Percentiles rank a stretch among this genome's conserved stretches.
Evolutionary conservation across 2,329 filamentous ascomycete species (phyloP).

Genomic region (Aulographum hederae): DNA sequence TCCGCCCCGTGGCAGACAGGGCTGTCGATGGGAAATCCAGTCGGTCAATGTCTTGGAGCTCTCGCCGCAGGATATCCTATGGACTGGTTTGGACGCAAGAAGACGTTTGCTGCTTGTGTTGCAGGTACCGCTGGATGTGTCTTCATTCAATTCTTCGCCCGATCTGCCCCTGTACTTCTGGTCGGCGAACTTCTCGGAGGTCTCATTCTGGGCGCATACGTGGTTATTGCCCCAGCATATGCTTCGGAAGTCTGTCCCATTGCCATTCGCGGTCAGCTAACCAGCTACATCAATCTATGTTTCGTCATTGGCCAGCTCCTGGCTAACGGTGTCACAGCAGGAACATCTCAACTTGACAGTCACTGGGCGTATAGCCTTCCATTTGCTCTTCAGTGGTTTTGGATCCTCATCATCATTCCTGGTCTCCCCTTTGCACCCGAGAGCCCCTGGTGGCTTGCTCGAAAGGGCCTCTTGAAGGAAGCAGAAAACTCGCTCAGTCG

Average conservation of each 20-base stretch:
- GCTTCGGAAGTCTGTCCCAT: constrained; percentile 49
- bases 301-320: constrained; percentile 62
- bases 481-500: constrained; percentile 49
- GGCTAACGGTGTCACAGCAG: constrained; percentile 53
- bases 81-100: constrained; percentile 27
- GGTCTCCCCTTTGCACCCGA: constrained; percentile 52
- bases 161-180: constrained; percentile 23
- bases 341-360: constrained; percentile 45
- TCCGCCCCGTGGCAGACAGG: constrained; percentile 21
- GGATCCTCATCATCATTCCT: constrained; percentile 48
- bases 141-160: constrained; percentile 30
- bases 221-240: constrained; percentile 30
- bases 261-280: constrained; percentile 37
- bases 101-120: constrained; percentile 26
- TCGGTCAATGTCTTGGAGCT: constrained; percentile 15
- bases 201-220: constrained; percentile 29
- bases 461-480: constrained; percentile 42
- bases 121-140: constrained; percentile 23
- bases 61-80: constrained; percentile 27
- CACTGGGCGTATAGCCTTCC: constrained; percentile 49
- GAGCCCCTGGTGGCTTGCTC: constrained; percentile 61
- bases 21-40: constrained; percentile 2
- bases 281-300: constrained; percentile 58
- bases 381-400: constrained; percentile 62
- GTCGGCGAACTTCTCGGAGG: constrained; percentile 28